Conservation (phyloP, 768 basidiomycete species). For the Trichaptum fuscoviolaceum region DNA sequence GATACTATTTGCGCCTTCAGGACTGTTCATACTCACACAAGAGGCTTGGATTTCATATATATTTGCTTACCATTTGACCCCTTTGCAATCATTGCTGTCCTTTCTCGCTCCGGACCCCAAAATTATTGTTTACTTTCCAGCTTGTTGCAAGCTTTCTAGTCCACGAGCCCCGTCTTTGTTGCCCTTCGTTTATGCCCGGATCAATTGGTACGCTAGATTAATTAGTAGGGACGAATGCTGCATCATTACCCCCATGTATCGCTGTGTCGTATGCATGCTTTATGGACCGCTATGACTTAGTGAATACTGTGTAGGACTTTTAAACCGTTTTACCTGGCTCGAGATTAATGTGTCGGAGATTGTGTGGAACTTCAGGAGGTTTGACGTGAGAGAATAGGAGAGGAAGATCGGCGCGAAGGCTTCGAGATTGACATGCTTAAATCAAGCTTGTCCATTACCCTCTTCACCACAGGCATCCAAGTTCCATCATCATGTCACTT, state of each 20-base stretch:
- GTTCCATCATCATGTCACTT: conserved; percentile 64
- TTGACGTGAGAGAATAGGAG: neutral
- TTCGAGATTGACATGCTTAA: neutral
- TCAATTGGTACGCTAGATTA: neutral
- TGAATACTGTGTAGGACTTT: neutral
- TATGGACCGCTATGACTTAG: neutral
- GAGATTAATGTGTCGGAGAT: neutral
- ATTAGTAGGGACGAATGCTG: neutral
- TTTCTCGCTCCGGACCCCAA: neutral
- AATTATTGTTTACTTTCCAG: neutral
- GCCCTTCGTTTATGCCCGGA: conserved; percentile 1
- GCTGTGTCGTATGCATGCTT: neutral
- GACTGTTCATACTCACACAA: neutral
- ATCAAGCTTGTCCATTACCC: neutral
- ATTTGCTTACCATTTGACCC: neutral
- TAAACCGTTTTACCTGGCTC: neutral
- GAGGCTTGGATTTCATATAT: neutral
- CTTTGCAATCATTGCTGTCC: neutral
- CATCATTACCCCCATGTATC: neutral
- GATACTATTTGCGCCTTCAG: neutral
- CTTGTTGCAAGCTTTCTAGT: neutral
- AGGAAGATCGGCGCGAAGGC: neutral
- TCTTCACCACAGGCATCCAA: neutral
- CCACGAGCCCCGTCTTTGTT: neutral
- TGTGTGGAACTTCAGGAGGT: too few relatives aligned